Evolutionary conservation across 768 basidiomycete species (phyloP), one percentile per base, ranked within the genome.

Genomic region (Psilocybe tampanensis): DNA sequence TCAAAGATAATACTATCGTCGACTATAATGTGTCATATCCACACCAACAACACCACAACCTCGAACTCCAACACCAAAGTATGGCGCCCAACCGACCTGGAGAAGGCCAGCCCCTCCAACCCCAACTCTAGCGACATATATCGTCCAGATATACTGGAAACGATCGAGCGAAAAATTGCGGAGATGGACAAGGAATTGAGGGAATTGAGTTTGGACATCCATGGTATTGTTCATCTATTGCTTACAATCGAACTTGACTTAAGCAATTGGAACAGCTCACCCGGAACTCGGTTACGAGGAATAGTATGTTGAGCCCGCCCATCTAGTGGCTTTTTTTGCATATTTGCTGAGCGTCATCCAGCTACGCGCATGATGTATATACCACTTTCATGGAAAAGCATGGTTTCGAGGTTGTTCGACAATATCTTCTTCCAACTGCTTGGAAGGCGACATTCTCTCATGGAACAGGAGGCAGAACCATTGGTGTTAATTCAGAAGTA

Each of bases 401-500:
- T 24, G 89, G 86, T 0, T 92, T 89, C 66, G 70, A 78, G 15
- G 86, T 91, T 13, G 80, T 79, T 39, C 78, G 72, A 50, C 81
- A 89, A 44, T 81, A 85, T 63, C 78, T 80, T 48, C 74, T 93
- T 22, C 77, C 83, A 17, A 94, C 91, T 0, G 91, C 89, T 3
- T 92, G 91, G 91, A 73, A 78, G 19, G 92, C 92, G 0, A 80
- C 78, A 1, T 92, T 83, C 62, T 73, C 79, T 15, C 78, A 86
- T 61, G 87, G 89, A 11, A 68, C 74, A 26, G 90, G 88, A 9
- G 90, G 89, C 6, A 80, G 84, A 49, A 85, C 81, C 0, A 81
- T 93, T 29, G 91, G 91, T 0, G 75, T 94, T 56, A 93, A 94
- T 68, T 92, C 90, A 15, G 92, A 93, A 72, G 80, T 84, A 70